Percentiles rank a stretch among this genome's conserved stretches.
These are phyloP conservation scores for Capsicum pubescens DNA, from an alignment of 257 asterid species.

Conservation along the genomic window DNA sequence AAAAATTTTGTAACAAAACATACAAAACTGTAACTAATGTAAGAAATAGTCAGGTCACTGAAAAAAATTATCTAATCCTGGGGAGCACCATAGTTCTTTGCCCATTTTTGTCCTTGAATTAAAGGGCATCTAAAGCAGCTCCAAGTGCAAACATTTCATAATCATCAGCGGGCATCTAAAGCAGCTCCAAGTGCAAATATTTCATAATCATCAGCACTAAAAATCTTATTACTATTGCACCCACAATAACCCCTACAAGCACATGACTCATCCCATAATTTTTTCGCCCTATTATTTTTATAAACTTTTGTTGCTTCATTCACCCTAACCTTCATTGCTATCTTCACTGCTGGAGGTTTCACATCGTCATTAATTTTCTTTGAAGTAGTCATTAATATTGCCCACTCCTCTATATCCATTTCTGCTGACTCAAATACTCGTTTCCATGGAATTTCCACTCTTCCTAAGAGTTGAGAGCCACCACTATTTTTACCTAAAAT, in stretches of 20 bases:
- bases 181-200: conserved; percentile 47
- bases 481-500: conserved; percentile 39
- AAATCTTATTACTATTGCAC: conserved; percentile 26
- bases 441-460: conserved; percentile 63
- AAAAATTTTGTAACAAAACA: neutral
- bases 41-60: neutral
- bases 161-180: conserved; percentile 32
- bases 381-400: conserved; percentile 38
- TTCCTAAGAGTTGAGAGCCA: conserved; percentile 59
- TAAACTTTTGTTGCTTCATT: neutral
- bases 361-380: conserved; percentile 37
- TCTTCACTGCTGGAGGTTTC: conserved; percentile 58
- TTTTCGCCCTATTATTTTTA: conserved; percentile 3
- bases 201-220: conserved; percentile 33
- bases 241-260: conserved; percentile 27
- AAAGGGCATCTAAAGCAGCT: conserved; percentile 47
- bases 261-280: conserved; percentile 25
- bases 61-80: neutral
- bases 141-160: conserved; percentile 43
- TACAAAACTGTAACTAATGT: neutral
- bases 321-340: conserved; percentile 49
- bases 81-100: neutral
- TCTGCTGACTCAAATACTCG: conserved; percentile 37
- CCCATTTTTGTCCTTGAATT: neutral
- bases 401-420: conserved; percentile 61